A percentile compares a stretch with the other conserved stretches of the same genome.
Conservation (phyloP, 306 rosid genomes). For the Dryas octopetala region DNA sequence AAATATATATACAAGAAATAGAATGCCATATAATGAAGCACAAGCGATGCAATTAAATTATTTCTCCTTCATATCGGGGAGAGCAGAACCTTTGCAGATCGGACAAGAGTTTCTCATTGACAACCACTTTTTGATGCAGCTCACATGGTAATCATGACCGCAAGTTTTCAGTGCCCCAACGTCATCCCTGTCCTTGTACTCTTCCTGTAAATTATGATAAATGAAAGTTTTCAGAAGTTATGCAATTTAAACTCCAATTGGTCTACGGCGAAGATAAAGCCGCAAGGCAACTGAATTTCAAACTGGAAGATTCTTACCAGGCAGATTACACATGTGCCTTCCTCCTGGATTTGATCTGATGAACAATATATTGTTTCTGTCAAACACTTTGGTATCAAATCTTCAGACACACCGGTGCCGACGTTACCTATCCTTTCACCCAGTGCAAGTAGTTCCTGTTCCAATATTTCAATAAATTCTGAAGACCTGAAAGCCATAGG, state of each 20-base stretch:
- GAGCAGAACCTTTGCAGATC: conserved; percentile 64
- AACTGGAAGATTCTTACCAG: conserved; percentile 44
- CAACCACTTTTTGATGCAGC: conserved; percentile 82
- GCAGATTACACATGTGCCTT: conserved; percentile 68
- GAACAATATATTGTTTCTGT: conserved; percentile 77
- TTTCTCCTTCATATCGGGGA: conserved; percentile 52
- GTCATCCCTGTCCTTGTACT: conserved; percentile 79
- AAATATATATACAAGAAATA: conserved; percentile 31
- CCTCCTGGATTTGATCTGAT: conserved; percentile 65
- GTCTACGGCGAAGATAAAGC: background rate
- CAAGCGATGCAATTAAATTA: conserved; percentile 25
- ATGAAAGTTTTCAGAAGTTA: background rate
- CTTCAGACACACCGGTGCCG: conserved; percentile 75
- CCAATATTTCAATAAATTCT: conserved; percentile 13
- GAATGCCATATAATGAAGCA: conserved; percentile 21
- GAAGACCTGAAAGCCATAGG: background rate
- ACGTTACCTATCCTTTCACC: conserved; percentile 84
- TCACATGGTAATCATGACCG: conserved; percentile 79
- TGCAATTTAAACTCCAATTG: background rate
- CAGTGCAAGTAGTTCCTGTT: conserved; percentile 77
- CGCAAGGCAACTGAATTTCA: background rate
- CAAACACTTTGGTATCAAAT: conserved; percentile 59
- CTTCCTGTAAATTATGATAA: conserved; percentile 53
- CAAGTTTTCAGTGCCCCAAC: conserved; percentile 67
- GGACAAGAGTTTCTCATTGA: conserved; percentile 77